Conservation (phyloP, 2,329 filamentous ascomycete species). For the Zymoseptoria crescenta region DNA sequence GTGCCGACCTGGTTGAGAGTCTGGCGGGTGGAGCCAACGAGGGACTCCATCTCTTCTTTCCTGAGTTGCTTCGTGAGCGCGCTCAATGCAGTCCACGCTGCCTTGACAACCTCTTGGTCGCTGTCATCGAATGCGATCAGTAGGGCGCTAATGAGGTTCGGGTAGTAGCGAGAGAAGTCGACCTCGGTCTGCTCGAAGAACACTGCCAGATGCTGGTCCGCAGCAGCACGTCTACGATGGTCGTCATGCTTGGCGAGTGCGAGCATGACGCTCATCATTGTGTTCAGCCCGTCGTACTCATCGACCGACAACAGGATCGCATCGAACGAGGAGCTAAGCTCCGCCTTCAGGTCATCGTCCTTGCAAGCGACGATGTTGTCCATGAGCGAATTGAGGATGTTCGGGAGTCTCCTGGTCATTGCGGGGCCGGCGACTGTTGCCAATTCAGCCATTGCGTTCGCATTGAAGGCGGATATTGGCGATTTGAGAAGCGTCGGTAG, state of each 20-base stretch:
- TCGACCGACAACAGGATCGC: constrained; percentile 87
- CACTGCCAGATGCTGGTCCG: constrained; percentile 69
- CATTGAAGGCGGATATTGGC: constrained; percentile 91
- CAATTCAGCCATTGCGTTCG: constrained; percentile 83
- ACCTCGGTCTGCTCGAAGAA: constrained; percentile 77
- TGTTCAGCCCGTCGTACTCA: constrained; percentile 91
- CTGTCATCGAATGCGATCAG: constrained; percentile 87
- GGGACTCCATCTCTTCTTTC: constrained; percentile 96
- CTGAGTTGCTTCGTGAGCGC: constrained; percentile 81
- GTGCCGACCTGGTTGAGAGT: constrained; percentile 83
- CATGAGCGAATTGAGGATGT: constrained; percentile 88
- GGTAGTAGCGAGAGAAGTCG: constrained; percentile 93
- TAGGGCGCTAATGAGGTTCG: constrained; percentile 83
- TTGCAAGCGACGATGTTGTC: constrained; percentile 76
- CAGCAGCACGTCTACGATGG: constrained; percentile 70
- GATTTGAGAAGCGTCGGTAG: constrained; percentile 86
- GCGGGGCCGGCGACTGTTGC: constrained; percentile 83
- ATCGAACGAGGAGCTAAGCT: constrained; percentile 76
- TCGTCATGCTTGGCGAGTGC: constrained; percentile 86
- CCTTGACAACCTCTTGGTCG: constrained; percentile 76
- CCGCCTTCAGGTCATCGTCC: constrained; percentile 64
- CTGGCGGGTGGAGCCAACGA: constrained; percentile 79
- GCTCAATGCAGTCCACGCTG: constrained; percentile 77
- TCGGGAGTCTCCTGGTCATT: constrained; percentile 83
- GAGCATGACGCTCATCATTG: constrained; percentile 88